Conservation (phyloP, 257 asterid genomes). For the Lavandula angustifolia region DNA sequence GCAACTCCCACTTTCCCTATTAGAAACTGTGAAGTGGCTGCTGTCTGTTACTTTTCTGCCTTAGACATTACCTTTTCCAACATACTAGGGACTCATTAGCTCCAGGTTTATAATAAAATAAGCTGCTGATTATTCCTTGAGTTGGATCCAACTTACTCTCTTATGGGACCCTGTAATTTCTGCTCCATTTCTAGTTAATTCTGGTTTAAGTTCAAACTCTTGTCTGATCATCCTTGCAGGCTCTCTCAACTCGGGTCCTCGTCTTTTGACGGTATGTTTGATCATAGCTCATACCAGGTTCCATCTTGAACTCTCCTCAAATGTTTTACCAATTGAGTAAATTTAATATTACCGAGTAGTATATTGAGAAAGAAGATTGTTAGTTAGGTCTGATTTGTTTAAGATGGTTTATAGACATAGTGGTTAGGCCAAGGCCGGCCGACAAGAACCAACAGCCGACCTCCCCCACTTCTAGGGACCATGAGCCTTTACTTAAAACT, state of each 20-base stretch:
- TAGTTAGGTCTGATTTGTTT: slow-evolving; percentile 30
- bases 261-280: not conserved
- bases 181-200: not conserved
- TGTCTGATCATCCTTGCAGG: not conserved
- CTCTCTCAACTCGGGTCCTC: not conserved
- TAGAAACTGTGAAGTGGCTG: slow-evolving; percentile 38
- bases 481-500: slow-evolving; percentile 41
- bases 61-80: slow-evolving; percentile 42
- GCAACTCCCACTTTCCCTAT: slow-evolving; percentile 35
- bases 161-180: slow-evolving; percentile 19
- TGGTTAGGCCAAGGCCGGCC: slow-evolving; percentile 51
- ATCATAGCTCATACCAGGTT: not conserved
- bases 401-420: slow-evolving; percentile 35
- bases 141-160: slow-evolving; percentile 36
- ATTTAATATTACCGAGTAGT: not conserved
- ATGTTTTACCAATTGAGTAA: not conserved
- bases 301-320: not conserved
- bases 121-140: slow-evolving; percentile 20
- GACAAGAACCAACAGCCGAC: slow-evolving; percentile 55
- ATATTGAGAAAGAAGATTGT: not conserved
- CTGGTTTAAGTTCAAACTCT: not conserved
- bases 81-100: slow-evolving; percentile 50
- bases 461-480: slow-evolving; percentile 60
- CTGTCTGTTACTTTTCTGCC: slow-evolving; percentile 37
- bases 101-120: slow-evolving; percentile 27